Base-by-base conservation (phyloP, 2,329 filamentous ascomycete genomes). In the Penicillium thymicola region DNA sequence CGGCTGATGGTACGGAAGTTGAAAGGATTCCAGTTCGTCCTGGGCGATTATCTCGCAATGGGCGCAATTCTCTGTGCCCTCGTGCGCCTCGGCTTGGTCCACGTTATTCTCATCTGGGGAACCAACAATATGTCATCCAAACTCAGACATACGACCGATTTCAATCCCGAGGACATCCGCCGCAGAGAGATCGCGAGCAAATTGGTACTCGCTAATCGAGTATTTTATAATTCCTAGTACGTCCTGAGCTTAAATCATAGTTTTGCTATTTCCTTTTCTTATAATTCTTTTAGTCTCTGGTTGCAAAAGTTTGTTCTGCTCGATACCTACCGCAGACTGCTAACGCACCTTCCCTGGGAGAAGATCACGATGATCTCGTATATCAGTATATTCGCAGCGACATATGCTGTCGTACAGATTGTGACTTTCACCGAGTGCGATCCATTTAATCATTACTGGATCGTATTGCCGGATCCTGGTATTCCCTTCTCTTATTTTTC, bases 31-130 rank as follows among this genome's bases (percentile, higher is more conserved):
- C n/a, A 45, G 28, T 60, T 55, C 42, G 38, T 49, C 18, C 27
- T 45, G 13, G 58, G 58, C 5, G 58, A 60, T 52, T 58, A 58
- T 55, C 40, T 58, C 13, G 16, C 58, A 30, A 55, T 60, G 44
- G 58, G 55, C 2, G 58, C 58, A 3, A 54, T 60, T 16, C 41
- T 60, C 30, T 60, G 58, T 49, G 58, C 52, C 0, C 30, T 60
- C 21, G 38, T 55, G 48, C 65, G 62, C 36, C 55, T 55, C 40
- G 30, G 46, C 44, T 44, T 75, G 16, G 68, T 73, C 28, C 68
- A 73, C 48, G 68, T 75, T 18, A 70, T 74, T 44, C 54, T 74
- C 40, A 65, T 69, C 34, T 75, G 72, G 72, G 72, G 72, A 34
- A 75, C 69, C 5, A 72, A 69, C 62, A 75, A 73, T 52, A 66